Base-by-base conservation (phyloP, 2,329 filamentous ascomycete species). In the Epichloe bromicola region DNA sequence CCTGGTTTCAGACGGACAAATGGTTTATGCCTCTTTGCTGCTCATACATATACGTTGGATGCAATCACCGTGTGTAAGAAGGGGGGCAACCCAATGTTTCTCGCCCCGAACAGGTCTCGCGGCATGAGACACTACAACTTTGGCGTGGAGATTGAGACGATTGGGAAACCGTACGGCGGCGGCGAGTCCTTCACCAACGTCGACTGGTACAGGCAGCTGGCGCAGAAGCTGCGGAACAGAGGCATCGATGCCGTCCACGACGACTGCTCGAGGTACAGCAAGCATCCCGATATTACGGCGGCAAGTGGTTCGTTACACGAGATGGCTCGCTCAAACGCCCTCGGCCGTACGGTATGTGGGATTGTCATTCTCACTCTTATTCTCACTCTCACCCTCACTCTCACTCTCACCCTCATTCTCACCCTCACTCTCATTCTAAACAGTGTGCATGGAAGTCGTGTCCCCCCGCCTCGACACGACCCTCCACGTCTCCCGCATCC, bases 381-480 rank as follows among this genome's bases (percentile, higher is more conserved):
- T 5, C 14, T 38, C 1, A 20, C 0, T 41, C 6, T 41, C n/a
- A 19, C 14, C 3, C 37, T 39, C n/a, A 39, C 1, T 2, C 26
- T 17, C 10, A 15, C 2, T 19, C 46, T 23, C 5, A 39, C 19
- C 19, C 6, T 17, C 17, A 23, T 11, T 0, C 26, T 17, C 10
- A 11, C 4, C 19, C 6, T 17, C 17, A 23, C n/a, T 0, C 26
- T 17, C 10, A 11, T 4, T 20, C 45, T n/a, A 3, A 26, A 7
- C 26, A 68, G 67, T 70, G 26, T 68, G 65, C 57, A 69, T 70
- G 66, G 67, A 70, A 51, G 67, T 68, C 46, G 67, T 70, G 34
- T 70, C 67, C 43, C 67, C 67, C 46, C 63, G 60, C 40, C 62
- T 70, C 33, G 61, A 67, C 57, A 67, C 66, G 15, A 65, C 59